These are phyloP conservation scores for Leccinum huronense DNA, from an alignment of 1,284 basidiomycete species.

Conservation along the genomic window DNA sequence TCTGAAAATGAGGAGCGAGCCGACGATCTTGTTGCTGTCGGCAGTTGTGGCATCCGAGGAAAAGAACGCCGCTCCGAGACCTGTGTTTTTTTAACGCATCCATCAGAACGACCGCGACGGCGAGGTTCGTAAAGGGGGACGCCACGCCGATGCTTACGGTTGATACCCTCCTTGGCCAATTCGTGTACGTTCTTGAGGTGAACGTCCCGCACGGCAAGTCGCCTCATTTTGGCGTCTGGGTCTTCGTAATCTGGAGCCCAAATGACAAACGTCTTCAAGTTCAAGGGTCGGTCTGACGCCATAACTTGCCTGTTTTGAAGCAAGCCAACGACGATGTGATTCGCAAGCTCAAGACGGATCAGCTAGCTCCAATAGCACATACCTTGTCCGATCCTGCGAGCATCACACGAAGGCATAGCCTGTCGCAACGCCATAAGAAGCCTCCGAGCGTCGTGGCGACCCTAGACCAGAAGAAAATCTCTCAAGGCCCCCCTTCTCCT, in stretches of 20 bases:
- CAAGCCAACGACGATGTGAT: conserved; percentile 99
- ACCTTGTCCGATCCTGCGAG: conserved; percentile 64
- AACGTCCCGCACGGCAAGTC: conserved; percentile 44
- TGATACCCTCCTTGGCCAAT: conserved; percentile 38
- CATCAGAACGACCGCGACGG: conserved; percentile 12
- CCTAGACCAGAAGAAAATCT: conserved; percentile 56
- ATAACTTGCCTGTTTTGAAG: conserved; percentile 87
- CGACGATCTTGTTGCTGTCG: conserved; percentile 44
- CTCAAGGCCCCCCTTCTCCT: conserved; percentile 80
- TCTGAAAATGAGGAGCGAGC: conserved; percentile 49
- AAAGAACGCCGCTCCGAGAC: conserved; percentile 45
- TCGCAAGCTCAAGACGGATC: conserved; percentile 86
- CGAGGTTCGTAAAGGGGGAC: not conserved
- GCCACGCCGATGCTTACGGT: conserved; percentile 29
- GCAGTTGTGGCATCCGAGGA: conserved; percentile 40
- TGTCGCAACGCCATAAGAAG: conserved; percentile 73
- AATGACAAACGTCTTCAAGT: conserved; percentile 41
- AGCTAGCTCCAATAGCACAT: conserved; percentile 69
- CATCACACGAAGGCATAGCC: conserved; percentile 62
- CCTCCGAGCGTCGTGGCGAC: conserved; percentile 73
- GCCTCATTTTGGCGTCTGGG: conserved; percentile 43
- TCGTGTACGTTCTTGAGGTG: conserved; percentile 43
- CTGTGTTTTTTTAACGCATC: conserved; percentile 29
- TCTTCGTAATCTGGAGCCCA: conserved; percentile 55
- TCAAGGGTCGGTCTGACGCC: conserved; percentile 12